These are phyloP conservation scores for Boletus pseudo-olivaceus DNA, from an alignment of 768 basidiomycete genomes.

Conservation along the genomic window DNA sequence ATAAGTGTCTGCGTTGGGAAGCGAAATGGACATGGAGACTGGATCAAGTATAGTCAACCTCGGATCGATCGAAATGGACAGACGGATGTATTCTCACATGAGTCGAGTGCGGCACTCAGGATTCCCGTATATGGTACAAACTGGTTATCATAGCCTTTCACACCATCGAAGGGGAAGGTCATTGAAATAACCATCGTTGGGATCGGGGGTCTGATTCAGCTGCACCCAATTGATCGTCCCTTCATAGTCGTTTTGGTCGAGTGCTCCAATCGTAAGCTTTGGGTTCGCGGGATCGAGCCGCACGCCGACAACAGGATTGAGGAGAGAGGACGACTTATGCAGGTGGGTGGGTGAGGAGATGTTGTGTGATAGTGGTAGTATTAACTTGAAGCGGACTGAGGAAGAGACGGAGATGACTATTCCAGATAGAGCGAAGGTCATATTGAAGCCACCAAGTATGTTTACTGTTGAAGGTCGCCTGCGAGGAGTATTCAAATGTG, in stretches of 20 bases:
- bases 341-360: conserved; percentile 21
- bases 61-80: neutral
- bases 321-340: conserved; percentile 21
- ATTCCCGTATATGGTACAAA: conserved; percentile 18
- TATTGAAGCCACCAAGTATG: conserved; percentile 21
- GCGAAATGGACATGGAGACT: conserved; percentile 15
- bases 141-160: conserved; percentile 29
- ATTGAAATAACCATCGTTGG: conserved; percentile 16
- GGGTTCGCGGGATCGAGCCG: conserved; percentile 28
- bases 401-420: conserved; percentile 26
- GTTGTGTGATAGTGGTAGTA: conserved; percentile 1
- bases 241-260: conserved; percentile 31
- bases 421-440: conserved; percentile 7
- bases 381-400: conserved; percentile 24
- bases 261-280: conserved; percentile 31
- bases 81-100: conserved; percentile 15
- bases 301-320: conserved; percentile 31
- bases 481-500: neutral
- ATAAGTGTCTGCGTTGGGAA: conserved; percentile 20
- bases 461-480: conserved; percentile 15
- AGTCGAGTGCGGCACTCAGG: conserved; percentile 23
- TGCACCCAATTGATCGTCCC: conserved; percentile 31
- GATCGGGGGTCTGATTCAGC: conserved; percentile 17
- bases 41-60: neutral
- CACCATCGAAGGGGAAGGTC: conserved; percentile 23